phyloP scores from a whole-genome alignment of 2,329 filamentous ascomycete species.

The Claviceps purpurea region DNA sequence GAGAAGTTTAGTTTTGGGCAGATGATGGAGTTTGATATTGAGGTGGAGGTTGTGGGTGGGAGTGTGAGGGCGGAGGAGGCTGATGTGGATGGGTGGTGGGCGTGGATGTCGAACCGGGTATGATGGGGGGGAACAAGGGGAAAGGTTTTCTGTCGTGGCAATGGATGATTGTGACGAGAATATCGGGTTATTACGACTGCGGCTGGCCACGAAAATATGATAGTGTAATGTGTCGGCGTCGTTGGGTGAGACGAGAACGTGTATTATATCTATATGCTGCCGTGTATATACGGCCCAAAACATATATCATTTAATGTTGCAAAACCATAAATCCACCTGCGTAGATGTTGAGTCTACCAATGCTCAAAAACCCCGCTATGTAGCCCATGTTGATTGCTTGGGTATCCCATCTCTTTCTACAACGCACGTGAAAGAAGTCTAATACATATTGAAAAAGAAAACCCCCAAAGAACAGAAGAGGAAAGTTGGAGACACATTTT shows the following conservation, averaged over 20 bases:
- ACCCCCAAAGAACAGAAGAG: background rate
- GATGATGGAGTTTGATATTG: constrained; percentile 71
- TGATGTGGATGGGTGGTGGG: constrained; percentile 77
- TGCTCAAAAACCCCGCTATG: constrained; percentile 3
- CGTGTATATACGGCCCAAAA: too few species aligned
- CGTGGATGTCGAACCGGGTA: constrained; percentile 71
- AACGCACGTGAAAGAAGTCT: background rate
- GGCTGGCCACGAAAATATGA: too few species aligned
- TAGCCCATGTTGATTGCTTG: constrained; percentile 6
- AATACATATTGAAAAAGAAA: too few species aligned
- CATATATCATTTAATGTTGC: too few species aligned
- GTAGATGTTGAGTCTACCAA: constrained; percentile 31
- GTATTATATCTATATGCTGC: too few species aligned
- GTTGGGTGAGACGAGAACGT: background rate
- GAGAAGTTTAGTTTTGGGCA: constrained; percentile 67
- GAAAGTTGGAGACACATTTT: background rate
- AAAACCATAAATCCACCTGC: constrained; percentile 6
- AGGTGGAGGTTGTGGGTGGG: constrained; percentile 65
- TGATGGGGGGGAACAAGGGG: constrained; percentile 18
- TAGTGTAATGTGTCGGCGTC: too few species aligned
- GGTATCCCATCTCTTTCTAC: background rate
- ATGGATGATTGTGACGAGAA: background rate
- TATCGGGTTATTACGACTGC: too few species aligned
- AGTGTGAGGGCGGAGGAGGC: constrained; percentile 52
- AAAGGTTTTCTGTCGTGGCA: background rate